phyloP scores from a whole-genome alignment of 2,329 filamentous ascomycete genomes.

The Diaporthe sp. region DNA sequence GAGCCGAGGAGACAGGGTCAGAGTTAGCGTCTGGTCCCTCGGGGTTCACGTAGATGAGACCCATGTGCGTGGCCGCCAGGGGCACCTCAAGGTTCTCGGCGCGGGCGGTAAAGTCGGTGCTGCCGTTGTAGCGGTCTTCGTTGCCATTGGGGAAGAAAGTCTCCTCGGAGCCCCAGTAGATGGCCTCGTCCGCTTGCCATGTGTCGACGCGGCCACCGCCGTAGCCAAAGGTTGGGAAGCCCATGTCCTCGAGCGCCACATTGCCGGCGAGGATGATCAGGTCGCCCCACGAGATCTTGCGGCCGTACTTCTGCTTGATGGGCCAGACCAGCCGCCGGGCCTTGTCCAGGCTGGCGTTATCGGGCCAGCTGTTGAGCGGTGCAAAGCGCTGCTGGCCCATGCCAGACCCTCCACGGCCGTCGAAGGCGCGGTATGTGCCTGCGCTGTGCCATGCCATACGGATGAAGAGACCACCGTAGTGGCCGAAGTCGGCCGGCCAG shows the following conservation, averaged over 20 bases:
- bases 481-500: constrained; percentile 86
- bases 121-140: constrained; percentile 57
- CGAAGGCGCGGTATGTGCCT: constrained; percentile 81
- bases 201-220: constrained; percentile 77
- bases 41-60: constrained; percentile 83
- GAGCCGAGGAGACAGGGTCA: constrained; percentile 73
- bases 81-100: constrained; percentile 70
- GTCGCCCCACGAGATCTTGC: constrained; percentile 83
- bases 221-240: constrained; percentile 77
- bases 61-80: constrained; percentile 75
- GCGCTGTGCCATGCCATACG: constrained; percentile 86
- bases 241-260: constrained; percentile 80
- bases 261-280: constrained; percentile 78
- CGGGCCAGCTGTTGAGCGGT: constrained; percentile 82
- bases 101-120: constrained; percentile 67
- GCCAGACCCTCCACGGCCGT: constrained; percentile 80
- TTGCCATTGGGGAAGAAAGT: constrained; percentile 72
- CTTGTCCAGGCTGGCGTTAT: constrained; percentile 82
- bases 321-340: constrained; percentile 81
- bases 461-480: constrained; percentile 85
- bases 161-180: constrained; percentile 82
- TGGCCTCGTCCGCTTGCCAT: constrained; percentile 79
- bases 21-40: constrained; percentile 78
- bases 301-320: constrained; percentile 84
- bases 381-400: constrained; percentile 75